A percentile compares a stretch with the other conserved stretches of the same genome.
phyloP scores from a whole-genome alignment of 2,329 filamentous ascomycete species.

The Xylariaceae sp. region DNA sequence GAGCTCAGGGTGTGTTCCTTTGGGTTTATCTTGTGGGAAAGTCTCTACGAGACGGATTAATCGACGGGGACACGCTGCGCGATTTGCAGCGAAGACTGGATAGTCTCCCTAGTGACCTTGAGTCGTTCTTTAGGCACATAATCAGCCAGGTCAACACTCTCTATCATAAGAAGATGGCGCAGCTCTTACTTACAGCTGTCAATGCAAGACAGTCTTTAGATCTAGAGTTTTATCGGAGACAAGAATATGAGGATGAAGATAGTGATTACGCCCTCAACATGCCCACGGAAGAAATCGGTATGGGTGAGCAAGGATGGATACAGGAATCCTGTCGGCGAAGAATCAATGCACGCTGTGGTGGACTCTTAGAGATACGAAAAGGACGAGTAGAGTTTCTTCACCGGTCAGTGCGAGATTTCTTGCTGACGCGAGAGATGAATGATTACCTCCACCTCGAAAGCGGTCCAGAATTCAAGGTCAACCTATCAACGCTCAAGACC shows the following conservation, averaged over 20 bases:
- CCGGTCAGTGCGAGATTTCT: slow-evolving; percentile 2
- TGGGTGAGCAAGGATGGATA: too few relatives aligned
- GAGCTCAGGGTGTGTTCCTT: slow-evolving; percentile 16
- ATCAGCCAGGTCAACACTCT: not conserved
- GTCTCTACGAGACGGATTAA: slow-evolving; percentile 4
- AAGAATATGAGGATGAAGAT: too few relatives aligned
- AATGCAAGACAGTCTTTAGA: too few relatives aligned
- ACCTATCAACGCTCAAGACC: too few relatives aligned
- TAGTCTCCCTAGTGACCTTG: slow-evolving; percentile 8
- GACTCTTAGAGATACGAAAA: not conserved
- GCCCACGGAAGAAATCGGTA: too few relatives aligned
- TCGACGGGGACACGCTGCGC: slow-evolving; percentile 4
- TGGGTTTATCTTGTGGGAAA: slow-evolving; percentile 10
- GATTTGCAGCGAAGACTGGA: slow-evolving; percentile 8
- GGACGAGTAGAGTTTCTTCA: slow-evolving; percentile 5
- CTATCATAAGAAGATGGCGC: slow-evolving; percentile 15
- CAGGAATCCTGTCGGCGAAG: too few relatives aligned
- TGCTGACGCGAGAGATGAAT: not conserved
- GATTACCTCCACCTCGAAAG: too few relatives aligned
- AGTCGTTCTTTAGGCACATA: slow-evolving; percentile 15
- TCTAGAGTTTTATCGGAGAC: too few relatives aligned
- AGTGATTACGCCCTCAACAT: too few relatives aligned
- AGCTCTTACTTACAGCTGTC: too few relatives aligned
- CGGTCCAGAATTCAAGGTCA: too few relatives aligned
- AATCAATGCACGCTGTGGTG: not conserved